Evolutionary conservation across 1,139 yeast genomes (phyloP).

Genomic region (Nematodospora anomalae): DNA sequence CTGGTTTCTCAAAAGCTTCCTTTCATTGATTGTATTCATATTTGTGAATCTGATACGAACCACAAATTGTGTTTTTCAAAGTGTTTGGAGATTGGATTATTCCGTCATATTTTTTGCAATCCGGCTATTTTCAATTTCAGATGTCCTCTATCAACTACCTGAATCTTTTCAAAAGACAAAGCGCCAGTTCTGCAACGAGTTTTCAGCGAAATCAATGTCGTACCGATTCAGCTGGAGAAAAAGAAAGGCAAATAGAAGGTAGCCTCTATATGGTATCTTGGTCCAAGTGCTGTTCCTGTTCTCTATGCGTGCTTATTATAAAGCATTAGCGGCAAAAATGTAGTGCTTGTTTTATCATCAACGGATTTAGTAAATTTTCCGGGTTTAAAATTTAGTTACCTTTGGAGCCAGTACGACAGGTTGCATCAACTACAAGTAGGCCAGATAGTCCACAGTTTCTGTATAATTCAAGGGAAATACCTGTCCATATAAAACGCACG

Average conservation of each 20-base stretch:
- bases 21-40: neutral
- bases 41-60: neutral
- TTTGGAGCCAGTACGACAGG: no score
- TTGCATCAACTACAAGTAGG: no score
- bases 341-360: neutral
- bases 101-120: neutral
- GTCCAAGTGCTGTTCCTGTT: no score
- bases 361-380: neutral
- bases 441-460: no score
- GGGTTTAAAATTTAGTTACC: no score
- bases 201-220: neutral
- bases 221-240: neutral
- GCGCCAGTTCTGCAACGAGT: neutral
- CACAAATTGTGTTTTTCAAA: neutral
- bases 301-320: no score
- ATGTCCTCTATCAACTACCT: neutral
- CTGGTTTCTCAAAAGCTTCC: neutral
- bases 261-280: no score
- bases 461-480: no score
- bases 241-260: constrained; percentile 1
- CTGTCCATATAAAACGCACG: no score
- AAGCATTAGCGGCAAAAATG: neutral
- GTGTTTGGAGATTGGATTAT: neutral
- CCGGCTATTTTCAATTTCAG: neutral
- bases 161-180: neutral